Conservation (phyloP, 2,329 filamentous ascomycete species). For the Colletotrichum sp. region DNA sequence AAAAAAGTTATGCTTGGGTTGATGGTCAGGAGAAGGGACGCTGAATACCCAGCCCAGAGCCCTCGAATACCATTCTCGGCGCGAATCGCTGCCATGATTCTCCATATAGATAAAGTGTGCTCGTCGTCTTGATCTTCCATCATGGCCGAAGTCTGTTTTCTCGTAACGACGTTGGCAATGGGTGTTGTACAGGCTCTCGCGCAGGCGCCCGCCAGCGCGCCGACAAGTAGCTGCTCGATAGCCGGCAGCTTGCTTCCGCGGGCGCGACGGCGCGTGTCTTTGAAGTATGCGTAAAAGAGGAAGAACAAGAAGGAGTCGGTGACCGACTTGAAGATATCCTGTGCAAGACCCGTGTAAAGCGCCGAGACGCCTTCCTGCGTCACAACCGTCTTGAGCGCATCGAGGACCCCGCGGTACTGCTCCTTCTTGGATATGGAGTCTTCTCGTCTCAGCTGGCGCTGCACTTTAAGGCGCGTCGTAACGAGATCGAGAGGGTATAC, state of each 20-base stretch:
- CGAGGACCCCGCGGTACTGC: slow-evolving; percentile 69
- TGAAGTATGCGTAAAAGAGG: slow-evolving; percentile 71
- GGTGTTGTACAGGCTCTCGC: slow-evolving; percentile 81
- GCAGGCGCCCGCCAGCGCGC: slow-evolving; percentile 75
- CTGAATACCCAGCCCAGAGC: slow-evolving; percentile 89
- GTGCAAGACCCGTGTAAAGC: slow-evolving; percentile 71
- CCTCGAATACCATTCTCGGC: slow-evolving; percentile 74
- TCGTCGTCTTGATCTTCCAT: background rate
- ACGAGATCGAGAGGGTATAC: slow-evolving; percentile 85
- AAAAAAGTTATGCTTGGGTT: slow-evolving; percentile 90
- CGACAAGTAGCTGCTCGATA: slow-evolving; percentile 76
- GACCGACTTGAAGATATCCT: slow-evolving; percentile 70
- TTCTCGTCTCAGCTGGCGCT: slow-evolving; percentile 59
- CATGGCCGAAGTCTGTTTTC: slow-evolving; percentile 73
- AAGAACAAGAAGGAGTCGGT: slow-evolving; percentile 88
- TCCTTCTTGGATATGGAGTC: slow-evolving; percentile 14
- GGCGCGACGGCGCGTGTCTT: slow-evolving; percentile 35
- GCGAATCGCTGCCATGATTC: slow-evolving; percentile 69
- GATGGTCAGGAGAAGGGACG: slow-evolving; percentile 77
- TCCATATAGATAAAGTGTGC: slow-evolving; percentile 45
- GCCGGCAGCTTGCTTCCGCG: slow-evolving; percentile 53
- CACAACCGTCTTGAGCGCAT: slow-evolving; percentile 76
- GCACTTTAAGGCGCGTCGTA: slow-evolving; percentile 82
- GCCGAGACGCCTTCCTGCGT: slow-evolving; percentile 68
- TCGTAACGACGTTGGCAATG: slow-evolving; percentile 79